Evolutionary conservation across 306 rosid species (phyloP).

Genomic region (Lotus japonicus): DNA sequence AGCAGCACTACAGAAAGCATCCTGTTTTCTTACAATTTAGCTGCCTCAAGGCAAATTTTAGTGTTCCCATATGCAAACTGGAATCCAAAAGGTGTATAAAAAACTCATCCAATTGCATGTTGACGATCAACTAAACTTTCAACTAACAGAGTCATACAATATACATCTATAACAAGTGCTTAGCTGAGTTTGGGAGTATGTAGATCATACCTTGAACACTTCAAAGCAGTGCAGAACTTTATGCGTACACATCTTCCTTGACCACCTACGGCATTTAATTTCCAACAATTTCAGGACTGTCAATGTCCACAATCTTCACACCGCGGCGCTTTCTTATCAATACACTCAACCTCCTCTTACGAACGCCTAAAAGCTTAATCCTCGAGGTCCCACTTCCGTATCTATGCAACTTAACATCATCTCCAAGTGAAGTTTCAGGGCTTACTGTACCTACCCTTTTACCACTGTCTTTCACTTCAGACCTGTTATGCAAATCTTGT

Average conservation of each 20-base stretch:
- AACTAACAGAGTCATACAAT: neutral
- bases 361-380: constrained; percentile 26
- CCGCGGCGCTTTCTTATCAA: constrained; percentile 42
- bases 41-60: neutral
- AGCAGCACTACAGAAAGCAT: too few species aligned
- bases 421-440: neutral
- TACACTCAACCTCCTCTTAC: constrained; percentile 32
- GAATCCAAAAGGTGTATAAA: neutral
- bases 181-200: neutral
- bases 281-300: constrained; percentile 6
- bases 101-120: neutral
- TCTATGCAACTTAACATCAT: constrained; percentile 8
- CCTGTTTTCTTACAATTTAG: neutral
- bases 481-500: constrained; percentile 5
- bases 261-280: neutral
- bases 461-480: constrained; percentile 26
- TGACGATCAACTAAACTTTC: constrained; percentile 1
- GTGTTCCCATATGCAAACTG: neutral
- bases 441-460: constrained; percentile 9
- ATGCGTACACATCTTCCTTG: neutral
- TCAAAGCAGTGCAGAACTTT: neutral
- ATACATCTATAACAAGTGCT: neutral
- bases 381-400: constrained; percentile 21
- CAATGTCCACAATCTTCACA: constrained; percentile 36
- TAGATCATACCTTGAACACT: constrained; percentile 15